Evolutionary conservation across 768 basidiomycete species (phyloP).

Genomic region (Lactifluus hygrophoroides): DNA sequence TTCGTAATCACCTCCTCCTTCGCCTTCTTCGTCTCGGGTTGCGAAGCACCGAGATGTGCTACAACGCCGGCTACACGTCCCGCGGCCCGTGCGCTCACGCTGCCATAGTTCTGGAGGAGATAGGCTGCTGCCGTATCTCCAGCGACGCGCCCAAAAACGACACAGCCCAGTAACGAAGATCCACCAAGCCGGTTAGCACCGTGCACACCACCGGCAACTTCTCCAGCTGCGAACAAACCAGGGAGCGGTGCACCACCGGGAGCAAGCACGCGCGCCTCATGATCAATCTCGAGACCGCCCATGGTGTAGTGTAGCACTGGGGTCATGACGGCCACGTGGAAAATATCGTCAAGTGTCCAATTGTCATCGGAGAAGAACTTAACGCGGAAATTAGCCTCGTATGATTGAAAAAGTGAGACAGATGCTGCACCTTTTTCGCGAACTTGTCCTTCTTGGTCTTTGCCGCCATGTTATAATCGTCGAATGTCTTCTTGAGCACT

Average conservation of each 20-base stretch:
- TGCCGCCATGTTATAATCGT: constrained; percentile 75
- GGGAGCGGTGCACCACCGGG: constrained; percentile 66
- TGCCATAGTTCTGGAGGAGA: constrained; percentile 64
- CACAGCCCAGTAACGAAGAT: constrained; percentile 87
- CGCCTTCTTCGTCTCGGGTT: constrained; percentile 22
- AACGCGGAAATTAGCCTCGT: constrained; percentile 1
- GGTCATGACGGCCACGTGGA: constrained; percentile 95
- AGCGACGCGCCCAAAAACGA: constrained; percentile 94
- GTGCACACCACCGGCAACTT: constrained; percentile 96
- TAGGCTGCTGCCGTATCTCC: constrained; percentile 93
- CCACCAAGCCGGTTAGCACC: constrained; percentile 97
- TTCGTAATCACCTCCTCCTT: constrained; percentile 1
- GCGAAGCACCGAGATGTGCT: constrained; percentile 51
- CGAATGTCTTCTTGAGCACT: constrained; percentile 85
- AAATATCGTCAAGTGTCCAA: constrained; percentile 82
- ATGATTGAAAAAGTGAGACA: not conserved
- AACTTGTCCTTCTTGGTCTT: constrained; percentile 91
- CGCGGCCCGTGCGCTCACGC: constrained; percentile 64
- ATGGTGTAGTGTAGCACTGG: constrained; percentile 98
- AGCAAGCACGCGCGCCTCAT: constrained; percentile 74
- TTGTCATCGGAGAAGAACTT: constrained; percentile 74
- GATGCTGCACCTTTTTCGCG: constrained; percentile 72
- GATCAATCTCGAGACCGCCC: constrained; percentile 95
- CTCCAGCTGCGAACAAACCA: constrained; percentile 92
- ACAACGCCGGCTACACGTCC: constrained; percentile 72